Evolutionary conservation across 2,329 filamentous ascomycete species (phyloP), one percentile per base, ranked within the genome.

Genomic region (Aspergillus ruber): DNA sequence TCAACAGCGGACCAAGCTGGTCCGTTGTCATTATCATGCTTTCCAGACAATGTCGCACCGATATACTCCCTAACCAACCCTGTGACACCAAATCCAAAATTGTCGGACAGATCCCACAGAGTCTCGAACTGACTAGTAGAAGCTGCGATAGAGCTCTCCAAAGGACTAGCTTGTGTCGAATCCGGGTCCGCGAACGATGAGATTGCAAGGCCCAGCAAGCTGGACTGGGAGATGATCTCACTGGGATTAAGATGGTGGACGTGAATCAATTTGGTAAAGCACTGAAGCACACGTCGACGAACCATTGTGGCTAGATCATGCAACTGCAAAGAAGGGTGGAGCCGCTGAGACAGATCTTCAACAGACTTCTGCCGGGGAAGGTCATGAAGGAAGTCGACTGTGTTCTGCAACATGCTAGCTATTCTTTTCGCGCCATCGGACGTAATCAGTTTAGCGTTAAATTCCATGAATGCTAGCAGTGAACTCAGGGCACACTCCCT

Each of bases 111-210:
- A 53, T 97, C 91, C 93, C 93, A 98, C 35, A 98, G 82, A 1
- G 84, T 90, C 59, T 98, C 93, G 60, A 97, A 96, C 2, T 83
- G 86, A 5, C 88, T 89, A 1, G 90, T 88, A 13, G 90, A 88
- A 56, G 85, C 93, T 15, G 91, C 91, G 60, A 98, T 96, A 0
- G 90, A 89, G 12, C 88, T 86, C 60, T 91, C 95, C 42, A 97
- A 67, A 1, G 90, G 91, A 58, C 83, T 91, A 15, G 66, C 57
- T 13, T 88, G 84, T 0, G 83, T 49, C 6, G 67, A 83, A 62
- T 95, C 94, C 0, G 91, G 90, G 59, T 97, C 90, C 0, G 93
- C 89, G 66, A 98, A 97, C 1, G 91, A 85, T 0, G 90, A 88
- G 23, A 96, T 86, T 1, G 90, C 90, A 18, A 95, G 76, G 1